These are phyloP conservation scores for Arabidopsis suecica DNA, from an alignment of 345 rosid genomes.

Conservation along the genomic window DNA sequence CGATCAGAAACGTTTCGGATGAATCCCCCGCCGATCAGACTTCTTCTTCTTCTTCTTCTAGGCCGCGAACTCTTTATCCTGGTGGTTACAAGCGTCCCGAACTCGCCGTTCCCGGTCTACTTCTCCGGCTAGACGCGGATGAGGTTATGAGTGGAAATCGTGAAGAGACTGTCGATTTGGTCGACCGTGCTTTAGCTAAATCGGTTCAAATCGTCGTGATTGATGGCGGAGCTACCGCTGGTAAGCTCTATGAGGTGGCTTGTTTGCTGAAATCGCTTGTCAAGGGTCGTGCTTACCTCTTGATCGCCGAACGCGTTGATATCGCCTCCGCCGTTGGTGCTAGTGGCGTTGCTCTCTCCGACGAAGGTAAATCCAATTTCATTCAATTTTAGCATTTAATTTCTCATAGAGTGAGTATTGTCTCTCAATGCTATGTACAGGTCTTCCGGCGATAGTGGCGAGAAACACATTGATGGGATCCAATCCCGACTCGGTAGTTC, in stretches of 20 bases:
- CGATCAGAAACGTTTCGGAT: slow-evolving; percentile 45
- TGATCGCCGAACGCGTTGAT: slow-evolving; percentile 87
- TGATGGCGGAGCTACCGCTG: slow-evolving; percentile 61
- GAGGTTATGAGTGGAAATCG: slow-evolving; percentile 56
- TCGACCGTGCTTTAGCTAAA: slow-evolving; percentile 73
- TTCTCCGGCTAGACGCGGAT: slow-evolving; percentile 67
- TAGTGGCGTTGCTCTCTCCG: slow-evolving; percentile 89
- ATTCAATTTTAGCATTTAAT: background rate
- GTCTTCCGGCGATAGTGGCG: slow-evolving; percentile 90
- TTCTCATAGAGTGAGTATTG: too few species aligned
- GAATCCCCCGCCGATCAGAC: slow-evolving; percentile 44
- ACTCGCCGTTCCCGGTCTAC: slow-evolving; percentile 71
- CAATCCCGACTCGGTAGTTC: slow-evolving; percentile 66
- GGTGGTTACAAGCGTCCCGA: slow-evolving; percentile 96
- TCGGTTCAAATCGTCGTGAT: slow-evolving; percentile 82
- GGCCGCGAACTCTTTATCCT: slow-evolving; percentile 81
- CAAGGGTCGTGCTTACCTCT: slow-evolving; percentile 76
- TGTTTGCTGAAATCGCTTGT: slow-evolving; percentile 80
- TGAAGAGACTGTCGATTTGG: slow-evolving; percentile 55
- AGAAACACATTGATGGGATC: slow-evolving; percentile 85
- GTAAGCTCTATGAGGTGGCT: slow-evolving; percentile 83
- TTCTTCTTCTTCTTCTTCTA: slow-evolving; percentile 54
- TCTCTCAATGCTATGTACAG: slow-evolving; percentile 47
- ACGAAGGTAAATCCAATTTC: slow-evolving; percentile 59
- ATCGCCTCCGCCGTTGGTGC: slow-evolving; percentile 87